Evolutionary conservation across 106 monocot species (phyloP), one percentile per base, ranked within the genome.

Genomic region (Iris macrosiphon): DNA sequence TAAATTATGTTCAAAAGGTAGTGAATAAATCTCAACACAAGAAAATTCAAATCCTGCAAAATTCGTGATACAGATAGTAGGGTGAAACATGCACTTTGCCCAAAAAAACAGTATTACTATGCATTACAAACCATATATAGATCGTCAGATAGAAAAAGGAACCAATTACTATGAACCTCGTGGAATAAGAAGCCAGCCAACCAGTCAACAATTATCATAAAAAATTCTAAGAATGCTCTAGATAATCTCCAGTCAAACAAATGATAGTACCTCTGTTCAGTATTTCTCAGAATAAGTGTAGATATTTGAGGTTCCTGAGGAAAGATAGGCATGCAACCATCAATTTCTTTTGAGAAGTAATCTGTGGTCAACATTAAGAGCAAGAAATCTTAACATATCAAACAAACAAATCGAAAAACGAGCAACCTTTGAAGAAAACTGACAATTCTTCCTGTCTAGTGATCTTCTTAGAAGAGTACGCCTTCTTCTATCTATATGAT

Each of bases 211-310:
- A n/a, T n/a, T n/a, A n/a, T n/a, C n/a, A n/a, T n/a, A n/a, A n/a
- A n/a, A n/a, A n/a, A n/a, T n/a, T n/a, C n/a, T n/a, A n/a, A n/a
- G n/a, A n/a, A n/a, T n/a, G n/a, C n/a, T n/a, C n/a, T n/a, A n/a
- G n/a, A 34, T 17, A 31, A 19, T 7, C 17, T 18, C 37, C 7
- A 21, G 20, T 22, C 42, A 45, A 26, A 25, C 18, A 34, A 60
- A 11, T 32, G 33, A 35, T 41, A 31, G 15, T 75, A 75, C 80
- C 75, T 75, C 35, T 56, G 72, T 28, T 80, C 73, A 55, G 45
- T 56, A 32, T 45, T 61, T 28, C 71, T 62, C 25, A 34, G 40
- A 25, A 47, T 47, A 40, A 62, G 59, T 34, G 42, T 58, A 66
- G 65, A 16, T 51, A 71, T 17, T 52, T 45, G 57, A 61, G 5